These are phyloP conservation scores for Aspergillus fischeri DNA, from an alignment of 2,329 filamentous ascomycete genomes.

Conservation along the genomic window DNA sequence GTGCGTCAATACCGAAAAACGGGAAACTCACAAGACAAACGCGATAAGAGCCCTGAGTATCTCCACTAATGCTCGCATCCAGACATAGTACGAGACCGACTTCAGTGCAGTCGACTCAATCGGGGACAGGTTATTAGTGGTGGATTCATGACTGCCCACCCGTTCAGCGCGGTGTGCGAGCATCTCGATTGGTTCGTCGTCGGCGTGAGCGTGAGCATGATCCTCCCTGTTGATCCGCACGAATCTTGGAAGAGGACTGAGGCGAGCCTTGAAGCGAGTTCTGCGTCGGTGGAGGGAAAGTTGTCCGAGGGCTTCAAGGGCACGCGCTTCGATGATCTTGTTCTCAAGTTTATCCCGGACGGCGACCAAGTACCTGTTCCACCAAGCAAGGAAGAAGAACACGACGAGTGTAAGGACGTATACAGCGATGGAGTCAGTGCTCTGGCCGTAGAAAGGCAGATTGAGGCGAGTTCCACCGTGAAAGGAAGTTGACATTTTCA, in stretches of 20 bases:
- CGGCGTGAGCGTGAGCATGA: background rate
- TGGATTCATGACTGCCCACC: background rate
- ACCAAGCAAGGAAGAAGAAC: slow-evolving; percentile 4
- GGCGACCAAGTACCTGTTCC: slow-evolving; percentile 8
- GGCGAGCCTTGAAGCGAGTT: slow-evolving; percentile 1
- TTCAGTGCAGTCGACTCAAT: background rate
- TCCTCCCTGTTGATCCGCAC: background rate
- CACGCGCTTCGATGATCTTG: background rate
- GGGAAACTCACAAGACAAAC: slow-evolving; percentile 7
- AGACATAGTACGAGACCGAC: background rate
- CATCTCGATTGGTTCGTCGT: background rate
- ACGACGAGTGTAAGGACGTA: slow-evolving; percentile 8
- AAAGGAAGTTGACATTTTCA: slow-evolving; percentile 10
- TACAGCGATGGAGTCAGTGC: slow-evolving; percentile 2
- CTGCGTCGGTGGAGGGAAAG: background rate
- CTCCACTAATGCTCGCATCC: slow-evolving; percentile 6
- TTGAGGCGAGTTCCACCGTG: slow-evolving; percentile 6
- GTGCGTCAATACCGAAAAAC: background rate
- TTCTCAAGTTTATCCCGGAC: slow-evolving; percentile 5
- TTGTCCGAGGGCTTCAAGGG: background rate
- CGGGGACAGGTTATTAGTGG: background rate
- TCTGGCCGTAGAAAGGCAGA: slow-evolving; percentile 10
- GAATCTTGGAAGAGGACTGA: slow-evolving; percentile 5
- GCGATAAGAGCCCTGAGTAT: slow-evolving; percentile 5
- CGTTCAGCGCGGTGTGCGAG: background rate